Conservation (phyloP, 1,139 yeast genomes). For the Hansenula lynferdii region DNA sequence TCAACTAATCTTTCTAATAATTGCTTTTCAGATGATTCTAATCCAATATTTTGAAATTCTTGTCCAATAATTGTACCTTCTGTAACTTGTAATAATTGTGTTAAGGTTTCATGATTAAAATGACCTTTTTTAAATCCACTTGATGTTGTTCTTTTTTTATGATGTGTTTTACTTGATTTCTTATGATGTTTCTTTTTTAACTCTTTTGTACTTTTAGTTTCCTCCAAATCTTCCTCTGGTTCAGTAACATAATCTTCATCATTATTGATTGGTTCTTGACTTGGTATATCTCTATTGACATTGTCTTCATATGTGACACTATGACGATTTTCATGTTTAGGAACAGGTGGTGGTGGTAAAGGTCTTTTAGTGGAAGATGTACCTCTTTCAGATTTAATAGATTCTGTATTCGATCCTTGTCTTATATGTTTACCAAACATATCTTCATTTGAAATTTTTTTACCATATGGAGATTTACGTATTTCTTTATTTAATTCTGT, state of each 20-base stretch:
- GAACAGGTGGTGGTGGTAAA: slow-evolving; percentile 24
- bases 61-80: slow-evolving; percentile 25
- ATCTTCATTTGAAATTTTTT: neutral
- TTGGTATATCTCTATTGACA: neutral
- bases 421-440: neutral
- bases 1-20: slow-evolving; percentile 82
- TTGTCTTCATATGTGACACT: slow-evolving; percentile 1
- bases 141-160: slow-evolving; percentile 7
- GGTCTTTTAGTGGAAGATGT: slow-evolving; percentile 14
- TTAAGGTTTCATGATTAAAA: slow-evolving; percentile 21
- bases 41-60: slow-evolving; percentile 68
- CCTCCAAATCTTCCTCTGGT: slow-evolving; percentile 13
- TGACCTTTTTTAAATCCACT: slow-evolving; percentile 13
- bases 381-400: slow-evolving; percentile 1
- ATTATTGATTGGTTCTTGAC: neutral
- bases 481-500: slow-evolving; percentile 11
- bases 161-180: slow-evolving; percentile 4
- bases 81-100: slow-evolving; percentile 21
- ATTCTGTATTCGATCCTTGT: slow-evolving; percentile 1
- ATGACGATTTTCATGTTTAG: slow-evolving; percentile 16
- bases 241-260: slow-evolving; percentile 23
- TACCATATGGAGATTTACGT: slow-evolving; percentile 1
- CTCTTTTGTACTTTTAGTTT: neutral
- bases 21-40: slow-evolving; percentile 74
- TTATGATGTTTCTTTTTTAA: slow-evolving; percentile 3